A percentile compares a stretch with the other conserved stretches of the same genome.
Conservation (phyloP, 345 rosid species). For the Lepidium aucheri region DNA sequence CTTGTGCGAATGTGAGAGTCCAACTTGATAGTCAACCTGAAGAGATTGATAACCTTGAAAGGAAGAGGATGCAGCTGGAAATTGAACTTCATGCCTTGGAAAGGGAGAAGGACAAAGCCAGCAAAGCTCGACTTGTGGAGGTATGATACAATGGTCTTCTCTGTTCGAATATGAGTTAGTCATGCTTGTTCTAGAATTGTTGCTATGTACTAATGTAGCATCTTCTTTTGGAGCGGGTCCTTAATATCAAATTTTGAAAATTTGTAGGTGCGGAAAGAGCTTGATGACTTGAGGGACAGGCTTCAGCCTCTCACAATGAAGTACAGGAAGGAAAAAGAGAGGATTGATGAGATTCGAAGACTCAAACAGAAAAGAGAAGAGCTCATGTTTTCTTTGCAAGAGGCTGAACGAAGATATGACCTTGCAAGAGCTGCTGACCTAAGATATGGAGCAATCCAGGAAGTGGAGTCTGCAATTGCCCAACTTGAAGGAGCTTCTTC, state of each 20-base stretch:
- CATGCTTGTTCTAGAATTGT: slow-evolving; percentile 8
- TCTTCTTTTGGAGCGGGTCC: not conserved
- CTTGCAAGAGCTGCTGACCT: slow-evolving; percentile 87
- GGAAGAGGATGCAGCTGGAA: slow-evolving; percentile 81
- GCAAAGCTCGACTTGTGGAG: slow-evolving; percentile 79
- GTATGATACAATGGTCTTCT: slow-evolving; percentile 30
- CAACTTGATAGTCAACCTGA: slow-evolving; percentile 97
- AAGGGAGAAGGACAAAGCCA: slow-evolving; percentile 88
- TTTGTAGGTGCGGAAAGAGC: slow-evolving; percentile 74
- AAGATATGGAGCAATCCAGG: slow-evolving; percentile 76
- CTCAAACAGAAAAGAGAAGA: slow-evolving; percentile 85
- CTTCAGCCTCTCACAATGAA: slow-evolving; percentile 87
- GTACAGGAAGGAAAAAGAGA: slow-evolving; percentile 81
- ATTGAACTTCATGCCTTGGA: slow-evolving; percentile 88
- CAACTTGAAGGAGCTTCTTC: slow-evolving; percentile 52
- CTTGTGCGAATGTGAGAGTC: slow-evolving; percentile 92
- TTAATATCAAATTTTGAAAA: not conserved
- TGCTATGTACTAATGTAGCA: not conserved
- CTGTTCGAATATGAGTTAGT: slow-evolving; percentile 2
- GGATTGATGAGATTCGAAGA: slow-evolving; percentile 76
- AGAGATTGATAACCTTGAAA: slow-evolving; percentile 82
- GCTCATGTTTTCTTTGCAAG: slow-evolving; percentile 58
- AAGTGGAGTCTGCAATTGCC: slow-evolving; percentile 65
- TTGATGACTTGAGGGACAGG: slow-evolving; percentile 84
- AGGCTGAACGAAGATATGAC: slow-evolving; percentile 86